Base-by-base conservation (phyloP, 2,329 filamentous ascomycete genomes). In the Aspergillus candidus region DNA sequence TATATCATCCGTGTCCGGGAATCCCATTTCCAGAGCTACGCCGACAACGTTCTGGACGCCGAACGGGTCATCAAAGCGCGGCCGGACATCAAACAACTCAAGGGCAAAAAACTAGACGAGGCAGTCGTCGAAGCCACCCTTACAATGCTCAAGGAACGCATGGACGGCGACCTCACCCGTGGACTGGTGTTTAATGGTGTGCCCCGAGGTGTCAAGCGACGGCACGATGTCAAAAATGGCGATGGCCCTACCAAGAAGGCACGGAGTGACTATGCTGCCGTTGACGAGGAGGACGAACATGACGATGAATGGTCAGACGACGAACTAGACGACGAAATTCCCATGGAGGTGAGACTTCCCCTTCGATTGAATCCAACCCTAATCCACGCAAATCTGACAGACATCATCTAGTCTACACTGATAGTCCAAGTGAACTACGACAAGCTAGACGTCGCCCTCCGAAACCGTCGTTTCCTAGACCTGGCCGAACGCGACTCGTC, bases 351-450 rank as follows among this genome's bases (percentile, higher is more conserved):
- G 57, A 58, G 60, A 47, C 6, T 32, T 32, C 32, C 6, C 7
- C 30, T 31, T 3, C 1, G 12, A 13, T 35, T 31, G 8, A 33
- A 46, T 44, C 29, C 50, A 40, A 27, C 33, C n/a, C 17, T 39
- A 3, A 15, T 13, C n/a, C 27, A n/a, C 51, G 39, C 41, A n/a
- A 8, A 35, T 41, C 43, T 52, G 43, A 51, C 49, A 38, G 48
- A n/a, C 14, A n/a, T 34, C n/a, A 31, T 7, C 13, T 60, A 94
- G 83, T 77, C 80, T 39, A 78, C 85, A 46, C 73, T 89, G 51
- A 76, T 90, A 31, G 73, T 97, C 38, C 80, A 84, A 22, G 74
- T 96, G 43, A 96, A 95, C 61, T 84, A 88, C 58, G 84, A 90
- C 44, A 94, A 91, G 64, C 87, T 88, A 47, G 73, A 84, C 6